Conservation (phyloP, 2,329 filamentous ascomycete genomes). For the Fusarium sp. region DNA sequence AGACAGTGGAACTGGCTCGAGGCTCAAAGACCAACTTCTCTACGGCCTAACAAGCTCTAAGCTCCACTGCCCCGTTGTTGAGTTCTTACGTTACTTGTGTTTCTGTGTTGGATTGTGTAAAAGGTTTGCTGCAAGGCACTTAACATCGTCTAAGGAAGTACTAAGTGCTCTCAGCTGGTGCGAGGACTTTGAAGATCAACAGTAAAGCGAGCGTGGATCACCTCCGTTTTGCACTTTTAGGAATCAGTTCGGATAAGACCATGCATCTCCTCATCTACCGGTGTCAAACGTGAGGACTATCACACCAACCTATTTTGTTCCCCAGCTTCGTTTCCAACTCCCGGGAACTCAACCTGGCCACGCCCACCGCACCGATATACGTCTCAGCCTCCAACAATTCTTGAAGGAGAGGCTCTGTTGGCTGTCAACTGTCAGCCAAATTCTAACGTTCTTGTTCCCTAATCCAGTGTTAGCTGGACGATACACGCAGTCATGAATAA, state of each 20-base stretch:
- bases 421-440: not conserved
- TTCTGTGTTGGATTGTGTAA: conserved; percentile 12
- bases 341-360: conserved; percentile 24
- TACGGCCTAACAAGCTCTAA: conserved; percentile 33
- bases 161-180: conserved; percentile 24
- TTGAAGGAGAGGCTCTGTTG: conserved; percentile 11
- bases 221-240: conserved; percentile 37
- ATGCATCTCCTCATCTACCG: conserved; percentile 44
- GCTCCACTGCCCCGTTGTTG: conserved; percentile 25
- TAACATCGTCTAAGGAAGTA: conserved; percentile 17
- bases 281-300: conserved; percentile 45
- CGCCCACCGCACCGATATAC: conserved; percentile 13
- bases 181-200: conserved; percentile 32
- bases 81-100: conserved; percentile 38
- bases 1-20: conserved; percentile 33
- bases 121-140: conserved; percentile 31
- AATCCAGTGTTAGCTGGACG: conserved; percentile 41
- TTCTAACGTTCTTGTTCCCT: conserved; percentile 4
- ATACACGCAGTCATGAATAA: conserved; percentile 51
- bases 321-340: conserved; percentile 29
- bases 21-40: conserved; percentile 29
- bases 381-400: conserved; percentile 12
- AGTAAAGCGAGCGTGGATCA: conserved; percentile 23
- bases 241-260: conserved; percentile 39
- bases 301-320: conserved; percentile 34